Evolutionary conservation across 371 early-diverging fungal species (phyloP).

Genomic region (Amoeboradix gromovi): DNA sequence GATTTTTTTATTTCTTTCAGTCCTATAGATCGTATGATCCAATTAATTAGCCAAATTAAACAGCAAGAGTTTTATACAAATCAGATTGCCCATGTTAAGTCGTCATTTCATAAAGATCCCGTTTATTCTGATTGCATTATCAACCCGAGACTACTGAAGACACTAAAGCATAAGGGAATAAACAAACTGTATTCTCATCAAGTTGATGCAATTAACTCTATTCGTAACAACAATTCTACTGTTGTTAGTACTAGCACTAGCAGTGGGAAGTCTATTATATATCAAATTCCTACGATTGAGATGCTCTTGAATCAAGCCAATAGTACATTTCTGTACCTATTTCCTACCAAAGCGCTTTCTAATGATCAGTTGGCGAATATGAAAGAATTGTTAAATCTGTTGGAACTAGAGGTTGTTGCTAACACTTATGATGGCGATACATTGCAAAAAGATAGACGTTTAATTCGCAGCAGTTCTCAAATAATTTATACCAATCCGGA

Average conservation of each 20-base stretch:
- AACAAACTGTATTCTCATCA: slow-evolving; percentile 32
- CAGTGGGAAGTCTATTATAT: slow-evolving; percentile 49
- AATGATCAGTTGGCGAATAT: slow-evolving; percentile 37
- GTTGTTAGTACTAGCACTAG: slow-evolving; percentile 33
- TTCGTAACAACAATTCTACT: slow-evolving; percentile 13
- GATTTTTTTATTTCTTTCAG: too few species aligned
- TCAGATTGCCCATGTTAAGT: too few species aligned
- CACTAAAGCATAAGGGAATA: too few species aligned
- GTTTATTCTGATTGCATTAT: too few species aligned
- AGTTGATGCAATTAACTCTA: slow-evolving; percentile 21
- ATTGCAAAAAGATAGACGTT: slow-evolving; percentile 9
- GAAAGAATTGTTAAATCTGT: slow-evolving; percentile 8
- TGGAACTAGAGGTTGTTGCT: slow-evolving; percentile 13
- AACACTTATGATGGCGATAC: slow-evolving; percentile 17
- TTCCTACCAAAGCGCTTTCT: slow-evolving; percentile 40
- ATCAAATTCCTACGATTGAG: slow-evolving; percentile 33
- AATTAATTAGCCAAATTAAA: too few species aligned
- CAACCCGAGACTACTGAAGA: too few species aligned
- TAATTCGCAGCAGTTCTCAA: slow-evolving; percentile 17
- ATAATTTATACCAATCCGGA: slow-evolving; percentile 53
- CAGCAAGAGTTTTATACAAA: too few species aligned
- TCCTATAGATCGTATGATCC: too few species aligned
- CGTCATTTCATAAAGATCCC: too few species aligned
- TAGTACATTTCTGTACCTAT: background rate
- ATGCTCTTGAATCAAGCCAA: slow-evolving; percentile 13